These are phyloP conservation scores for Podospora appendiculata DNA, from an alignment of 495 filamentous ascomycete species.

Conservation along the genomic window DNA sequence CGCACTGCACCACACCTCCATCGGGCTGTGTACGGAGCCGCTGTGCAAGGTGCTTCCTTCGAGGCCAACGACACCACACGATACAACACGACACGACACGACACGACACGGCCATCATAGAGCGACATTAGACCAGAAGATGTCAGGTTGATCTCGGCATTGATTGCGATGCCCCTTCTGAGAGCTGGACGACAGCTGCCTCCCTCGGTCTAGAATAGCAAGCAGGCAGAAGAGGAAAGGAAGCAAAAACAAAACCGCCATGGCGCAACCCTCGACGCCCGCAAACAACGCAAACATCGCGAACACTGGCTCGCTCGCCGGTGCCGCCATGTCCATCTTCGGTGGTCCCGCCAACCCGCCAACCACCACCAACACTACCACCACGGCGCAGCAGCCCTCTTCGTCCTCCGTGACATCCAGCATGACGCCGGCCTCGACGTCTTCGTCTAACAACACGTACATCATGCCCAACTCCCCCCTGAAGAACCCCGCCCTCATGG, in stretches of 20 bases:
- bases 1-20: too few relatives aligned
- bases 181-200: too few relatives aligned
- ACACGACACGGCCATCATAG: too few relatives aligned
- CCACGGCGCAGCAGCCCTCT: conserved; percentile 10
- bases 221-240: too few relatives aligned
- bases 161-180: too few relatives aligned
- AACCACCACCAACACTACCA: neutral
- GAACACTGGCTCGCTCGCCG: neutral
- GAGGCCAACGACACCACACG: too few relatives aligned
- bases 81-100: too few relatives aligned
- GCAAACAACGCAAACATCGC: neutral
- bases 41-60: too few relatives aligned
- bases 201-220: too few relatives aligned
- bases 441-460: conserved; percentile 68
- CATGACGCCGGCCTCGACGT: conserved; percentile 41
- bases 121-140: too few relatives aligned
- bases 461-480: conserved; percentile 77
- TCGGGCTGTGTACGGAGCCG: too few relatives aligned
- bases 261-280: conserved; percentile 26
- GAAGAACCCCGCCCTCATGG: conserved; percentile 51
- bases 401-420: conserved; percentile 18
- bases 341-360: conserved; percentile 15
- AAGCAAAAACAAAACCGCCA: conserved; percentile 1
- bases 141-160: too few relatives aligned
- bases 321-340: conserved; percentile 27